Evolutionary conservation across 2,329 filamentous ascomycete genomes (phyloP).

Genomic region (Pseudopyricularia javanii): DNA sequence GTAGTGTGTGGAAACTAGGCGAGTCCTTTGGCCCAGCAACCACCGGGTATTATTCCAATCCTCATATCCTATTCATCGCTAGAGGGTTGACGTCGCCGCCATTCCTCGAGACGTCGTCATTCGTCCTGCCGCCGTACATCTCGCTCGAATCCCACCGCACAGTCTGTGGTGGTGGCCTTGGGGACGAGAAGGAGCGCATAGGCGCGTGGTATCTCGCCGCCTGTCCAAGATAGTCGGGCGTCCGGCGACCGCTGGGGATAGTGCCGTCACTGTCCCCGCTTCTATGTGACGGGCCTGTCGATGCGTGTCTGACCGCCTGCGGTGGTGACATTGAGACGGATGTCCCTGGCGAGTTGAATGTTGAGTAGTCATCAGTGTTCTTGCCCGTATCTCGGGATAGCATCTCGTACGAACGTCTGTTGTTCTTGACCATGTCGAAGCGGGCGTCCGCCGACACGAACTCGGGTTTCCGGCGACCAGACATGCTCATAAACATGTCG

Average conservation of each 20-base stretch:
- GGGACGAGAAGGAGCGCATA: conserved; percentile 42
- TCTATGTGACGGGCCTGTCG: conserved; percentile 8
- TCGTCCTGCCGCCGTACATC: conserved; percentile 21
- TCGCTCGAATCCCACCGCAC: conserved; percentile 30
- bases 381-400: conserved; percentile 46
- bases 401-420: conserved; percentile 70
- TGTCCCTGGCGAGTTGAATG: conserved; percentile 29
- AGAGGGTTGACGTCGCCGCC: conserved; percentile 38
- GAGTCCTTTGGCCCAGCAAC: not conserved
- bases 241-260: conserved; percentile 23
- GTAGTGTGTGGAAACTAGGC: no score
- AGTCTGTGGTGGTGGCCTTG: conserved; percentile 26
- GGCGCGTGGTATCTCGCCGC: conserved; percentile 43
- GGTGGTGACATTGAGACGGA: conserved; percentile 11
- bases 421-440: conserved; percentile 41
- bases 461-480: conserved; percentile 52
- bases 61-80: conserved; percentile 42
- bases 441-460: conserved; percentile 82
- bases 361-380: conserved; percentile 27
- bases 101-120: conserved; percentile 10
- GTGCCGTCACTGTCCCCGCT: not conserved
- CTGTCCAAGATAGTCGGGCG: conserved; percentile 43
- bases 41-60: not conserved
- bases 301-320: conserved; percentile 10
- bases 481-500: conserved; percentile 42